Evolutionary conservation across 2,329 filamentous ascomycete species (phyloP).

Genomic region (Fusarium nodosum): DNA sequence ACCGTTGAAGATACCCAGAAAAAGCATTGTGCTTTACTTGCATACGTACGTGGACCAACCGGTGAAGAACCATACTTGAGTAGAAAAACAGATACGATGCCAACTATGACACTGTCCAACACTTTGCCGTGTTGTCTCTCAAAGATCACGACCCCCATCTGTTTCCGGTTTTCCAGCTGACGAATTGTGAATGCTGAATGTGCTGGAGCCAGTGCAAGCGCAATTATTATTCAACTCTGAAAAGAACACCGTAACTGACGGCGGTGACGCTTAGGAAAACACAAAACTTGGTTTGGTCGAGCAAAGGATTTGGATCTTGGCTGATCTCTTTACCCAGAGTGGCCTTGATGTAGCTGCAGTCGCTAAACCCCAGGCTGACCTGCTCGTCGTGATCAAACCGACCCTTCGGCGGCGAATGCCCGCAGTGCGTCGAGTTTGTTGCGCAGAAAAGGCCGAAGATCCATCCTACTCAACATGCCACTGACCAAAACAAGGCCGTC

Average conservation of each 20-base stretch:
- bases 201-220: constrained; percentile 20
- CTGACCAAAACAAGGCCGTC: constrained; percentile 45
- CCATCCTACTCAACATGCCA: constrained; percentile 37
- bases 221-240: constrained; percentile 3
- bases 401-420: constrained; percentile 36
- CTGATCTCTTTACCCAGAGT: constrained; percentile 15
- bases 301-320: not conserved
- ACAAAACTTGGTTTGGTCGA: constrained; percentile 20
- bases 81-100: constrained; percentile 31
- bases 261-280: constrained; percentile 33
- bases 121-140: constrained; percentile 18
- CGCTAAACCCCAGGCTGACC: constrained; percentile 6
- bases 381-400: constrained; percentile 23
- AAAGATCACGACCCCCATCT: constrained; percentile 9
- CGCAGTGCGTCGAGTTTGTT: constrained; percentile 17
- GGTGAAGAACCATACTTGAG: constrained; percentile 32
- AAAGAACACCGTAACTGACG: constrained; percentile 39
- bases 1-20: constrained; percentile 25
- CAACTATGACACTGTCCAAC: constrained; percentile 29
- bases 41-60: constrained; percentile 45
- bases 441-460: constrained; percentile 10
- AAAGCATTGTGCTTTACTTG: constrained; percentile 48
- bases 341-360: constrained; percentile 15
- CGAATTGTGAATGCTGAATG: constrained; percentile 9
- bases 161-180: not conserved